Conservation (phyloP, 768 basidiomycete species). For the Coprinopsis strossmayeri region DNA sequence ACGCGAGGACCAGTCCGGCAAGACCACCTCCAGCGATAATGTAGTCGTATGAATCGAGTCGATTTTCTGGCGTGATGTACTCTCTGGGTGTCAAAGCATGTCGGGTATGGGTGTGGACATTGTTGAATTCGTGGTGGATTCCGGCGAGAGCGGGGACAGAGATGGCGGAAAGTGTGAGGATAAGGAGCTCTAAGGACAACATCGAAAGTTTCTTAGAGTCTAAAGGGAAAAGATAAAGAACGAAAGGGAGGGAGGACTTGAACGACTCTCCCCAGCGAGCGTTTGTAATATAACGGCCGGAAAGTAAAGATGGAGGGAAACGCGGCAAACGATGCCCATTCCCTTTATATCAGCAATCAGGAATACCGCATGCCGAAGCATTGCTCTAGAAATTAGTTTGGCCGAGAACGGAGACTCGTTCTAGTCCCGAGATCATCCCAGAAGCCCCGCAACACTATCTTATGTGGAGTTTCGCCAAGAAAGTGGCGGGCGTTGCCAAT, state of each 20-base stretch:
- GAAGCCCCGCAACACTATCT: too few species aligned
- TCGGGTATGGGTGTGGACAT: slow-evolving; percentile 4
- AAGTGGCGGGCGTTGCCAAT: too few species aligned
- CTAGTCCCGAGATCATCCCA: too few species aligned
- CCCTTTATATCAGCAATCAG: slow-evolving; percentile 4
- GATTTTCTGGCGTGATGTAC: slow-evolving; percentile 9
- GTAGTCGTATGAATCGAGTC: slow-evolving; percentile 27
- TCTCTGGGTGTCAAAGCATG: slow-evolving; percentile 6
- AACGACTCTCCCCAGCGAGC: slow-evolving; percentile 1
- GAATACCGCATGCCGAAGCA: too few species aligned
- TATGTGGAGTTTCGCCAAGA: too few species aligned
- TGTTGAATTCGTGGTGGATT: slow-evolving; percentile 1
- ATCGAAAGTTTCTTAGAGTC: background rate
- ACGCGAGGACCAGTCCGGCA: slow-evolving; percentile 31
- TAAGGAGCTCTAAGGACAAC: slow-evolving; percentile 1
- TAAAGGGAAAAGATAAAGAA: background rate
- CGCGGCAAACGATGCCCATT: background rate
- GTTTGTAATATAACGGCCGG: background rate
- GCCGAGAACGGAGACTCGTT: too few species aligned
- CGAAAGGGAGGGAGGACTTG: background rate
- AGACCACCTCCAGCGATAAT: slow-evolving; percentile 29
- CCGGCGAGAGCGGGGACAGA: slow-evolving; percentile 2
- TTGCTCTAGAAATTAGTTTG: too few species aligned
- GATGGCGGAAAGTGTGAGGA: slow-evolving; percentile 2
- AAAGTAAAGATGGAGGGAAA: slow-evolving; percentile 1